Conservation (phyloP, 352 stramenopile genomes). For the Globisporangium megalacanthum region DNA sequence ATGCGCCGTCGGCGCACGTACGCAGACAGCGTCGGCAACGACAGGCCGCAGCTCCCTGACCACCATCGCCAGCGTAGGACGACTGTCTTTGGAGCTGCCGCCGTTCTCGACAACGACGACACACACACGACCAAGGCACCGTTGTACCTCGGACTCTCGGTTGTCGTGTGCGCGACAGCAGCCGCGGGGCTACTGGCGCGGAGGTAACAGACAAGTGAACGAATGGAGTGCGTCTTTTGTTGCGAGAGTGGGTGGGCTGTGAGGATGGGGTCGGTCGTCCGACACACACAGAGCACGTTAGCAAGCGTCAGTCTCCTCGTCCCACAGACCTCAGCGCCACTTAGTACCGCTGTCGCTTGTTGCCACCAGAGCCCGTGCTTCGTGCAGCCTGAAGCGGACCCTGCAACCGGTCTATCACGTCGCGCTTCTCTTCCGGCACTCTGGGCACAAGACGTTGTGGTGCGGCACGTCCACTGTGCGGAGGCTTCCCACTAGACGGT, state of each 20-base stretch:
- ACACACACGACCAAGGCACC: constrained; percentile 17
- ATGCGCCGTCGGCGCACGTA: constrained; percentile 14
- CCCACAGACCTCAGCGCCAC: background rate
- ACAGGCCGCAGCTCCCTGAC: background rate
- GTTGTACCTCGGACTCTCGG: constrained; percentile 40
- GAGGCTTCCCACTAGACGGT: background rate
- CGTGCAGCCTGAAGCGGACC: constrained; percentile 9
- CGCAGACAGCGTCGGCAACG: constrained; percentile 15
- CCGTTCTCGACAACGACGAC: background rate
- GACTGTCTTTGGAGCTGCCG: constrained; percentile 1
- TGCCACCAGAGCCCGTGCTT: background rate
- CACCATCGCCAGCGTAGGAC: constrained; percentile 8
- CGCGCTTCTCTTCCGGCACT: constrained; percentile 1
- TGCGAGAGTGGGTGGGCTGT: background rate
- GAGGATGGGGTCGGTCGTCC: background rate
- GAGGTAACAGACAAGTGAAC: constrained; percentile 17
- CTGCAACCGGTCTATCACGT: constrained; percentile 8
- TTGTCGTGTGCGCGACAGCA: constrained; percentile 43
- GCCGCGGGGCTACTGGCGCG: constrained; percentile 35
- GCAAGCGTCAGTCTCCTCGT: background rate
- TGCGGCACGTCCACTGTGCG: background rate
- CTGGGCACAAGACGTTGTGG: background rate
- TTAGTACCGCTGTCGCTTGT: constrained; percentile 11
- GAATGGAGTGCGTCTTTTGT: background rate
- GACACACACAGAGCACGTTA: background rate